phyloP scores from a whole-genome alignment of 306 rosid genomes.

The Prunus armeniaca region DNA sequence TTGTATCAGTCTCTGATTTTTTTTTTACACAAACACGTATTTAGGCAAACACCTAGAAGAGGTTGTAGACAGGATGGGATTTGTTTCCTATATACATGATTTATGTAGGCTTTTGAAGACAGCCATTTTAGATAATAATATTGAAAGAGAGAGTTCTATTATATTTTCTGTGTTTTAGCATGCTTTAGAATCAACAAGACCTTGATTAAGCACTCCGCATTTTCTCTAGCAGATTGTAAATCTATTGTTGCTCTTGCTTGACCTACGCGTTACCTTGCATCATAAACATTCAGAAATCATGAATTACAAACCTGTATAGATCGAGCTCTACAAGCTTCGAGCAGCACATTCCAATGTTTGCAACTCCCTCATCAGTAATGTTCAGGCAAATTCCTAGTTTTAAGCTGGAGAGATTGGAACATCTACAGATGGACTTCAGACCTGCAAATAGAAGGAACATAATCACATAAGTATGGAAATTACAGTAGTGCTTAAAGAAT shows the following conservation, averaged over 20 bases:
- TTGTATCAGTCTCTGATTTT: background rate
- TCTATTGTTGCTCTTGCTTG: background rate
- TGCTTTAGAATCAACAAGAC: background rate
- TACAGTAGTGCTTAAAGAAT: conserved; percentile 5
- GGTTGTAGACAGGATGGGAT: background rate
- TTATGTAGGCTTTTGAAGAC: background rate
- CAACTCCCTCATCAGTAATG: conserved; percentile 75
- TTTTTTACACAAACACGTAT: background rate
- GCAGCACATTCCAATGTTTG: conserved; percentile 64
- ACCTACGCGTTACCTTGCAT: background rate
- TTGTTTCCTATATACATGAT: background rate
- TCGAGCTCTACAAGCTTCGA: conserved; percentile 77
- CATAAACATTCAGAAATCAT: background rate
- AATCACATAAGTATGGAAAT: conserved; percentile 26
- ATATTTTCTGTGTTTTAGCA: background rate
- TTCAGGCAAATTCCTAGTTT: conserved; percentile 88
- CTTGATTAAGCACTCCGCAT: background rate
- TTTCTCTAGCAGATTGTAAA: background rate
- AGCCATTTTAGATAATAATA: background rate
- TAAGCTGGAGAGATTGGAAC: conserved; percentile 63
- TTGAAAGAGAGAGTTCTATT: background rate
- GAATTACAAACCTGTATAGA: conserved; percentile 69
- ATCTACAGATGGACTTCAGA: conserved; percentile 59
- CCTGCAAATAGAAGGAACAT: conserved; percentile 45
- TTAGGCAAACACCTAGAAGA: background rate